Conservation (phyloP, 495 filamentous ascomycete genomes). For the Xylaria palmicola region DNA sequence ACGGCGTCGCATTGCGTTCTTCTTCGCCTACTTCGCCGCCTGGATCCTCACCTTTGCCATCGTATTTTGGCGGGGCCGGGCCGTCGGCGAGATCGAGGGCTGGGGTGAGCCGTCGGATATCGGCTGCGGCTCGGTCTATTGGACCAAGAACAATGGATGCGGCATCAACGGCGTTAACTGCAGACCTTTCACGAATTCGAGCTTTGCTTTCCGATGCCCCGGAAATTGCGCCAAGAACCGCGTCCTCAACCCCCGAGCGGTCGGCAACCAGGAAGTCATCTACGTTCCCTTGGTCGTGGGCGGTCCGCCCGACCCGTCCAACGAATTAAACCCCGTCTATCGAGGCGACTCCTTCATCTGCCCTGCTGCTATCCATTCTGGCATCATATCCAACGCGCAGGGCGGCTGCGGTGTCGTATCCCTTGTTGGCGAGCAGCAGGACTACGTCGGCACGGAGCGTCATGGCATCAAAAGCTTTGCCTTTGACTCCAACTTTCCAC, state of each 20-base stretch:
- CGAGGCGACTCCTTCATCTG: constrained; percentile 84
- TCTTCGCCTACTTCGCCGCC: constrained; percentile 60
- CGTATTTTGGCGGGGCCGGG: constrained; percentile 62
- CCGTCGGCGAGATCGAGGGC: constrained; percentile 63
- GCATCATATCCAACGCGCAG: constrained; percentile 61
- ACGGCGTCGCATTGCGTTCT: constrained; percentile 56
- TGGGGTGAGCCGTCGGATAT: constrained; percentile 66
- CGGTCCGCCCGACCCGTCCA: constrained; percentile 55
- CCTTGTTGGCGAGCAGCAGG: constrained; percentile 64
- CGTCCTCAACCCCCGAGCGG: constrained; percentile 68
- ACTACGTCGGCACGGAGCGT: constrained; percentile 57
- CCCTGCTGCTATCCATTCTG: constrained; percentile 75
- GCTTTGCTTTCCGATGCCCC: constrained; percentile 75
- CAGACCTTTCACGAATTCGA: constrained; percentile 71
- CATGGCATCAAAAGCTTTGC: constrained; percentile 66
- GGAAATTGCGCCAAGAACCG: constrained; percentile 66
- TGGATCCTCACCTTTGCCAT: constrained; percentile 75
- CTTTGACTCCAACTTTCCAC: constrained; percentile 78
- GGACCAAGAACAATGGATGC: constrained; percentile 69
- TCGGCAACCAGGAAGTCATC: constrained; percentile 69
- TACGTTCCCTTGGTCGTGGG: constrained; percentile 75
- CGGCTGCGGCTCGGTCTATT: constrained; percentile 64
- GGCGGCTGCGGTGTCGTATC: constrained; percentile 77
- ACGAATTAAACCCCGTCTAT: constrained; percentile 55
- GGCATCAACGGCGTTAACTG: constrained; percentile 78